Percentiles rank a stretch among this genome's conserved stretches.
Evolutionary conservation across 345 rosid genomes (phyloP).

Genomic region (Abelmoschus esculentus): DNA sequence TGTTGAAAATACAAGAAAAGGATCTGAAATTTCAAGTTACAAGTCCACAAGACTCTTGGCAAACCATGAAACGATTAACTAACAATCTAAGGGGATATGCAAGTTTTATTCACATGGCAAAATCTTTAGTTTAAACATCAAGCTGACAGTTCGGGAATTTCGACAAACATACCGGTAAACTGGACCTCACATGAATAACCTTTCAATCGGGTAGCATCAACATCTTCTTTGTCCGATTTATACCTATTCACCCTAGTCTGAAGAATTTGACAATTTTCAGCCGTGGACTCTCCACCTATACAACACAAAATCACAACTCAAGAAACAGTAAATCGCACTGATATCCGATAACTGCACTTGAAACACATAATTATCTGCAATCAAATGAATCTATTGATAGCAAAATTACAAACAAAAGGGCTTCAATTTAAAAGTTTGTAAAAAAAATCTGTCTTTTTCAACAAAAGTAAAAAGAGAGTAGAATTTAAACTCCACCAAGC

Average conservation of each 20-base stretch:
- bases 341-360: neutral
- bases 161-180: constrained; percentile 43
- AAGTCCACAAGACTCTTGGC: neutral
- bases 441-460: too few relatives aligned
- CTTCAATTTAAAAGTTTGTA: too few relatives aligned
- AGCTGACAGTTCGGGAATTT: neutral
- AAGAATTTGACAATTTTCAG: constrained; percentile 82
- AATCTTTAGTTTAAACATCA: neutral
- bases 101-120: neutral
- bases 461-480: too few relatives aligned
- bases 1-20: too few relatives aligned
- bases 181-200: constrained; percentile 69
- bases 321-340: constrained; percentile 3
- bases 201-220: constrained; percentile 46
- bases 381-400: neutral
- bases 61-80: neutral
- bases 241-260: constrained; percentile 78
- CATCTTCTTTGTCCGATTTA: constrained; percentile 52
- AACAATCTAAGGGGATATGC: neutral
- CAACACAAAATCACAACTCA: neutral
- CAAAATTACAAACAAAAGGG: neutral
- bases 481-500: neutral
- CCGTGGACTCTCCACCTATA: constrained; percentile 78
- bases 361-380: neutral
- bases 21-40: neutral